Evolutionary conservation across 208 protist species (phyloP), one percentile per base, ranked within the genome.

Genomic region (Balamuthia mandrillaris): DNA sequence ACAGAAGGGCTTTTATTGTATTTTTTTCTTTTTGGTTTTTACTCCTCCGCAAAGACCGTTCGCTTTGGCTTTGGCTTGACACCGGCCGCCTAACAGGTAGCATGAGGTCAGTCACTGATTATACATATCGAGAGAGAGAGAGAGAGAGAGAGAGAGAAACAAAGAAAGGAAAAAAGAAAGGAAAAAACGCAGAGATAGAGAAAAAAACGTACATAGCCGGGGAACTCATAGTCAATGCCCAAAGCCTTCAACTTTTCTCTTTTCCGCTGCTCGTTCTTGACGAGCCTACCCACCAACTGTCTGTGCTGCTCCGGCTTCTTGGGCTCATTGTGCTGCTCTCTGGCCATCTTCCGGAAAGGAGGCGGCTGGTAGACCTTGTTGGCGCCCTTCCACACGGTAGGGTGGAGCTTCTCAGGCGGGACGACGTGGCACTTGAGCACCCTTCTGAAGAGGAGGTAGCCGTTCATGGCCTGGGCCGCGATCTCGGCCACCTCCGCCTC

Each of bases 171-270:
- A n/a, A n/a, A n/a, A n/a, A n/a, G n/a, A n/a, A n/a, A n/a, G n/a
- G n/a, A n/a, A n/a, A n/a, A n/a, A n/a, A n/a, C n/a, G n/a, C n/a
- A n/a, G n/a, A n/a, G n/a, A n/a, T n/a, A n/a, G n/a, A n/a, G n/a
- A n/a, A n/a, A n/a, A n/a, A n/a, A n/a, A 54, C 77, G 58, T 58
- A 85, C 86, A 60, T 89, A 89, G 29, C 86, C 88, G 18, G 51
- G 29, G 41, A 87, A 91, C 7, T 91, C 88, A 51, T 91, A 91
- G 52, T 91, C 88, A 29, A 91, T 86, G 18, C 88, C 88, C 9
- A 78, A 37, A 9, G 24, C 77, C 27, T 41, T 33, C 27, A 91
- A 45, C 63, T 88, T 88, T 14, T 45, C 24, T 39, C 86, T 81
- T 58, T 87, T 84, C 68, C 49, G 44, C 1, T 14, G 14, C 27